Percentiles rank a stretch among this genome's conserved stretches.
Conservation (phyloP, 176 grass and related monocot species). For the Microstegium vimineum region DNA sequence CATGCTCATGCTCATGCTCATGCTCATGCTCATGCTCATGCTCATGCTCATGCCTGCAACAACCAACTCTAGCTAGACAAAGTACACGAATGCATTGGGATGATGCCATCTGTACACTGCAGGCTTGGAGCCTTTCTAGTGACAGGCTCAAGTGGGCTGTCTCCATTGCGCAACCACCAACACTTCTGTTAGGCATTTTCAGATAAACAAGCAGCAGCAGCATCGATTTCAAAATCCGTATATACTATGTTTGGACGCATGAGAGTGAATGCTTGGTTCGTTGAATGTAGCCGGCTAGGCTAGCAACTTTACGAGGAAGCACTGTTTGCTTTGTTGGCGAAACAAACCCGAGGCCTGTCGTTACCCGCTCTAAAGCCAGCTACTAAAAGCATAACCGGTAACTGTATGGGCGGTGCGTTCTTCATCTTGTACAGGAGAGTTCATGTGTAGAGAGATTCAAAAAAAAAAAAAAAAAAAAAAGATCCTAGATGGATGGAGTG, state of each 20-base stretch:
- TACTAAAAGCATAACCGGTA: neutral
- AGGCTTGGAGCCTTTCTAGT: neutral
- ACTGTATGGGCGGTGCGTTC: neutral
- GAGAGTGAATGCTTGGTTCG: neutral
- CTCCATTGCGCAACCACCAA: neutral
- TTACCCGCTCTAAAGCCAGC: neutral
- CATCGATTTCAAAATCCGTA: no score
- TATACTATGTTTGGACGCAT: neutral
- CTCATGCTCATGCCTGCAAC: neutral
- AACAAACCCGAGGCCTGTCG: neutral
- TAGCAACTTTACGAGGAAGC: neutral
- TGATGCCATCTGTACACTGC: neutral
- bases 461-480: no score
- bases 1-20: neutral
- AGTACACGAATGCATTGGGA: neutral
- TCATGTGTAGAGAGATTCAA: neutral
- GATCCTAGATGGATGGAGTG: neutral
- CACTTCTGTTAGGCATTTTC: neutral
- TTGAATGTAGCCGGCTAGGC: neutral
- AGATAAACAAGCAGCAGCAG: neutral
- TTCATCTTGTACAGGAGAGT: neutral
- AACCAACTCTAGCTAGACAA: neutral
- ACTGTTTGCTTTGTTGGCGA: conserved; percentile 8
- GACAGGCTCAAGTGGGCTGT: neutral
- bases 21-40: neutral